A percentile compares a stretch with the other conserved stretches of the same genome.
These are phyloP conservation scores for Tylopilus plumbeoviolaceoides DNA, from an alignment of 768 basidiomycete genomes.

Conservation along the genomic window DNA sequence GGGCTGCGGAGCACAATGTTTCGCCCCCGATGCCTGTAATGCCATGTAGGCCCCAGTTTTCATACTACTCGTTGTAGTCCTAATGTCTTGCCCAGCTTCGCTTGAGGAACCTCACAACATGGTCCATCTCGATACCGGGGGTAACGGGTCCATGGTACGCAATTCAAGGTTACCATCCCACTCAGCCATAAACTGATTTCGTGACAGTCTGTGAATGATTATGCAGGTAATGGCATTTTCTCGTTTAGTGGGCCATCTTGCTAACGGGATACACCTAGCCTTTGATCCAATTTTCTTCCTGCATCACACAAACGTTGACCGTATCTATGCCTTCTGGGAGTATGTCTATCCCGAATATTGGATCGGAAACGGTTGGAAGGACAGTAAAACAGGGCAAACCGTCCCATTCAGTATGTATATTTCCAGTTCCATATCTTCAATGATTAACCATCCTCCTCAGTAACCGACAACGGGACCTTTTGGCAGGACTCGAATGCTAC, in stretches of 20 bases:
- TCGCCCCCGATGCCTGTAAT: background rate
- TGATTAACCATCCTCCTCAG: background rate
- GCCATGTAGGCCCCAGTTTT: background rate
- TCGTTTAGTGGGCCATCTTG: background rate
- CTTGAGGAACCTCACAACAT: slow-evolving; percentile 19
- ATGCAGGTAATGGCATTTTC: slow-evolving; percentile 7
- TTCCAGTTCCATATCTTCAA: too few relatives aligned
- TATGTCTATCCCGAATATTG: slow-evolving; percentile 16
- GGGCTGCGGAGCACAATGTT: background rate
- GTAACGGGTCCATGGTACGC: slow-evolving; percentile 17
- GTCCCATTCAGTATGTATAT: slow-evolving; percentile 7
- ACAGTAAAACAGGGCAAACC: background rate
- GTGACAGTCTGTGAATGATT: slow-evolving; percentile 9
- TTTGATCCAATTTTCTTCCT: slow-evolving; percentile 17
- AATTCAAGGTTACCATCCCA: background rate
- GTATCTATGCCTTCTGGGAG: slow-evolving; percentile 18
- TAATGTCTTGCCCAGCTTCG: slow-evolving; percentile 8
- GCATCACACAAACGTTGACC: slow-evolving; percentile 17
- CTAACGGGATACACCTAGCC: background rate
- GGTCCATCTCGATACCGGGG: slow-evolving; percentile 16
- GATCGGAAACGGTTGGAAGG: slow-evolving; percentile 13
- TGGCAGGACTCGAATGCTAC: background rate
- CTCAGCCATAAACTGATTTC: background rate
- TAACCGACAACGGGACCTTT: background rate
- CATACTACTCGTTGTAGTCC: background rate